These are phyloP conservation scores for Fraxinus latifolia DNA, from an alignment of 305 asterid species.

Conservation along the genomic window DNA sequence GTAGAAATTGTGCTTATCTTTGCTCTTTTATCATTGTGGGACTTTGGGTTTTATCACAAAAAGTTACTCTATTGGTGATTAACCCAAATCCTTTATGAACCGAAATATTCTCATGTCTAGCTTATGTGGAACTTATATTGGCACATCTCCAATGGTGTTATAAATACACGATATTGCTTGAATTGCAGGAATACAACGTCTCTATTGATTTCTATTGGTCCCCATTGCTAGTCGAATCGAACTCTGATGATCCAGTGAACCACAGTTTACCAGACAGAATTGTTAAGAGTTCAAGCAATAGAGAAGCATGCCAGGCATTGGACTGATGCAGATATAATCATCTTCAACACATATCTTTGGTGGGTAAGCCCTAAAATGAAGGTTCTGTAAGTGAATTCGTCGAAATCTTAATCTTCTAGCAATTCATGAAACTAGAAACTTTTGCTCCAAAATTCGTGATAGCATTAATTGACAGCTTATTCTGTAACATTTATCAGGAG, in stretches of 20 bases:
- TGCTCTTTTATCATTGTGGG: neutral
- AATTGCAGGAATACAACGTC: constrained; percentile 71
- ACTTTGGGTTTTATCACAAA: neutral
- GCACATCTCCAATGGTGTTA: neutral
- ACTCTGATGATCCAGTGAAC: constrained; percentile 69
- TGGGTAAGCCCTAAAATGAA: constrained; percentile 72
- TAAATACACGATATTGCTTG: neutral
- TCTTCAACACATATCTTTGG: constrained; percentile 76
- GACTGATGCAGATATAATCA: constrained; percentile 66
- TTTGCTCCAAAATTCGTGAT: neutral
- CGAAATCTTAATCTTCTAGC: neutral
- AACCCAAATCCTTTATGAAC: neutral
- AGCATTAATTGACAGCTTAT: neutral
- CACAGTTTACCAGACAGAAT: constrained; percentile 69
- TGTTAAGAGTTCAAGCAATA: constrained; percentile 59
- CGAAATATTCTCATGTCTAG: neutral
- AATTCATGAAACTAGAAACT: neutral
- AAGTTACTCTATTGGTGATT: neutral
- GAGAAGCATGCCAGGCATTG: constrained; percentile 78
- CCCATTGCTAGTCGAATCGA: constrained; percentile 81
- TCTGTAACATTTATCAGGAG: constrained; percentile 39
- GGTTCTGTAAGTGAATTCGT: constrained; percentile 47
- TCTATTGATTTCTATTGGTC: constrained; percentile 82
- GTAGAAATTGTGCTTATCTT: neutral
- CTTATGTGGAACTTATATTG: neutral